These are phyloP conservation scores for Wolfiporia cocos DNA, from an alignment of 1,284 basidiomycete species.

Conservation along the genomic window DNA sequence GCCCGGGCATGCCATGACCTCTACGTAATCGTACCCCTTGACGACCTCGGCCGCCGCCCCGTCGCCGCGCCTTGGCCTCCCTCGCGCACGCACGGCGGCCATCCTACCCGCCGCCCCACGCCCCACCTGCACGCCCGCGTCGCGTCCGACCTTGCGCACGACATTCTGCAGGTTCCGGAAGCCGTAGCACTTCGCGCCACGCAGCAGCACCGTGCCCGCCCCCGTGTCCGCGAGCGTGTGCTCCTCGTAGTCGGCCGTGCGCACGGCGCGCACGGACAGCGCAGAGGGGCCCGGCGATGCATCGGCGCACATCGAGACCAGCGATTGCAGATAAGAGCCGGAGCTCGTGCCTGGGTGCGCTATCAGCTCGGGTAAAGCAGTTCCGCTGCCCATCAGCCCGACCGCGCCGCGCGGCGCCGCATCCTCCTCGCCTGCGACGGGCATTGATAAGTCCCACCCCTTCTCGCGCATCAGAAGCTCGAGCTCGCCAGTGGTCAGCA, in stretches of 20 bases:
- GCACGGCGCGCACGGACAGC: conserved; percentile 55
- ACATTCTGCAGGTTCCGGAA: conserved; percentile 98
- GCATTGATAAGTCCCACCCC: conserved; percentile 66
- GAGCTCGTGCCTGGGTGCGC: conserved; percentile 83
- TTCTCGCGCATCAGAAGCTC: conserved; percentile 82
- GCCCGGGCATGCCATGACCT: conserved; percentile 98
- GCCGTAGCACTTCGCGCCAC: conserved; percentile 93
- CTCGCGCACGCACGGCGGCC: conserved; percentile 29
- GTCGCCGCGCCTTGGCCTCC: conserved; percentile 24
- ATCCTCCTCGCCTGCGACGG: conserved; percentile 40
- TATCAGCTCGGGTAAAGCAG: conserved; percentile 64
- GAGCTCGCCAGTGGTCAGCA: conserved; percentile 95
- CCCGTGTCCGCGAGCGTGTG: conserved; percentile 43
- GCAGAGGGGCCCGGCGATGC: conserved; percentile 40
- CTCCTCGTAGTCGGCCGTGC: conserved; percentile 62
- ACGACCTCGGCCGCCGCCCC: conserved; percentile 35
- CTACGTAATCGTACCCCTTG: conserved; percentile 87
- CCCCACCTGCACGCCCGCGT: conserved; percentile 71
- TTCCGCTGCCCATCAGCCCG: conserved; percentile 13
- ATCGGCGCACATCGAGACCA: conserved; percentile 48
- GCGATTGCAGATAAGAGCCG: conserved; percentile 87
- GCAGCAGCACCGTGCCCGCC: conserved; percentile 70
- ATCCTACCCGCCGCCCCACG: conserved; percentile 60
- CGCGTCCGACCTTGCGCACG: conserved; percentile 87
- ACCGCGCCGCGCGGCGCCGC: too few relatives aligned